phyloP scores from a whole-genome alignment of 495 filamentous ascomycete genomes.

The Penicillium argentinense region DNA sequence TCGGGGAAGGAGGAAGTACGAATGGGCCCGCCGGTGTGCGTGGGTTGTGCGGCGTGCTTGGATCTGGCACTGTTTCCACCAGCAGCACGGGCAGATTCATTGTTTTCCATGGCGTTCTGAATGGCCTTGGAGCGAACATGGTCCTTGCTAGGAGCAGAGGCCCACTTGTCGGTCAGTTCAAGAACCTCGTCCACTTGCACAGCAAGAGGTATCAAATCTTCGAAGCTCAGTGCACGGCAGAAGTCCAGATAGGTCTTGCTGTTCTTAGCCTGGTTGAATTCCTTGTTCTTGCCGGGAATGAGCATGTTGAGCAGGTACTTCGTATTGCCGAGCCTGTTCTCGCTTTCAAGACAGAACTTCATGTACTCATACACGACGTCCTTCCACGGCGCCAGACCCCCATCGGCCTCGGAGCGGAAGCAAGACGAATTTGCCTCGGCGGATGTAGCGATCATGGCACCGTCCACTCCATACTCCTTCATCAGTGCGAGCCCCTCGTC shows the following conservation, averaged over 20 bases:
- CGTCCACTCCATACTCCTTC: conserved; percentile 77
- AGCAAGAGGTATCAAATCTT: conserved; percentile 58
- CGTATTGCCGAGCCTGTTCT: conserved; percentile 87
- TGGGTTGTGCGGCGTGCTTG: conserved; percentile 27
- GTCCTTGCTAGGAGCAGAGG: conserved; percentile 22
- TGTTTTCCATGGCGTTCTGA: conserved; percentile 53
- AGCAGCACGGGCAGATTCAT: conserved; percentile 46
- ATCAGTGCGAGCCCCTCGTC: conserved; percentile 67
- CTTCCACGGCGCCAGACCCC: conserved; percentile 66
- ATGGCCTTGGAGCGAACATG: conserved; percentile 43
- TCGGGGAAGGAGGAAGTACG: conserved; percentile 39
- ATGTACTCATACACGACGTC: conserved; percentile 76
- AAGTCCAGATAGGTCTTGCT: conserved; percentile 65
- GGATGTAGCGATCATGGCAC: conserved; percentile 93
- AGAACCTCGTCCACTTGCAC: conserved; percentile 63
- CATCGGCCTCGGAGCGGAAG: conserved; percentile 66
- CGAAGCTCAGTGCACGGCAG: conserved; percentile 60
- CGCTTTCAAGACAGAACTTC: conserved; percentile 64
- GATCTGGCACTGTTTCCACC: conserved; percentile 31
- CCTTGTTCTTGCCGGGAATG: conserved; percentile 72
- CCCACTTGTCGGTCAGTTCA: conserved; percentile 52
- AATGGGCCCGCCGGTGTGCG: conserved; percentile 36
- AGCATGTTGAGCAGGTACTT: conserved; percentile 86
- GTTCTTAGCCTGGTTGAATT: conserved; percentile 52
- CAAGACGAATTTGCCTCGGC: conserved; percentile 87